Conservation (phyloP, 306 rosid genomes). For the Rosa chinensis region DNA sequence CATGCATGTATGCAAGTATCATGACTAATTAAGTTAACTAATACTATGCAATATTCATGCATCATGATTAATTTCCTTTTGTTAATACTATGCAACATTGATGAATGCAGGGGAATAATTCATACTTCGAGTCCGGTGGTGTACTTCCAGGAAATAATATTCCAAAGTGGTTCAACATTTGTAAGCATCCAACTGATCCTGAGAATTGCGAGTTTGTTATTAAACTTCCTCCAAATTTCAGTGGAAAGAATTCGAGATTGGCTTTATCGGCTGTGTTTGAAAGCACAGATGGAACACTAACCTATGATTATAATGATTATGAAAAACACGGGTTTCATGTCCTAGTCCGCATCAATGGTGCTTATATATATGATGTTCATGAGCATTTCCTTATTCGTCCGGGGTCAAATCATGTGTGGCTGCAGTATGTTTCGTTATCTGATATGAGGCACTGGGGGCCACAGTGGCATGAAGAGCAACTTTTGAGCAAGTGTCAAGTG, state of each 20-base stretch:
- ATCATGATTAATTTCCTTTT: neutral
- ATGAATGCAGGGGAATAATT: neutral
- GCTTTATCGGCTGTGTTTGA: neutral
- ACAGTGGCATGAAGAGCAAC: slow-evolving; percentile 7
- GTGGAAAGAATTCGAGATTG: slow-evolving; percentile 7
- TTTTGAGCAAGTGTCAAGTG: slow-evolving; percentile 3
- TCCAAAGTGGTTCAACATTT: neutral
- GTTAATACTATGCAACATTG: neutral
- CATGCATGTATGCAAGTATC: neutral
- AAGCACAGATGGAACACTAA: neutral
- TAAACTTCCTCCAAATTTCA: slow-evolving; percentile 14
- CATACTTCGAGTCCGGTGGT: neutral
- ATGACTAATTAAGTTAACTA: neutral
- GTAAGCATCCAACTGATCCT: neutral
- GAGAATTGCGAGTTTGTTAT: neutral
- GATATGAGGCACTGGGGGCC: slow-evolving; percentile 3
- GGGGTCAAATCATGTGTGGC: slow-evolving; percentile 17
- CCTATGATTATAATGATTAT: slow-evolving; percentile 8
- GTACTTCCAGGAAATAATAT: neutral
- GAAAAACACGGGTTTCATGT: neutral
- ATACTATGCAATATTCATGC: neutral
- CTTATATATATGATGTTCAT: neutral
- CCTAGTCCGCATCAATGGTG: slow-evolving; percentile 2
- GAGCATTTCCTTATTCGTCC: neutral
- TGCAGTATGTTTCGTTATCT: slow-evolving; percentile 12